Evolutionary conservation across 2,329 filamentous ascomycete genomes (phyloP).

Genomic region (Cercospora sp.): DNA sequence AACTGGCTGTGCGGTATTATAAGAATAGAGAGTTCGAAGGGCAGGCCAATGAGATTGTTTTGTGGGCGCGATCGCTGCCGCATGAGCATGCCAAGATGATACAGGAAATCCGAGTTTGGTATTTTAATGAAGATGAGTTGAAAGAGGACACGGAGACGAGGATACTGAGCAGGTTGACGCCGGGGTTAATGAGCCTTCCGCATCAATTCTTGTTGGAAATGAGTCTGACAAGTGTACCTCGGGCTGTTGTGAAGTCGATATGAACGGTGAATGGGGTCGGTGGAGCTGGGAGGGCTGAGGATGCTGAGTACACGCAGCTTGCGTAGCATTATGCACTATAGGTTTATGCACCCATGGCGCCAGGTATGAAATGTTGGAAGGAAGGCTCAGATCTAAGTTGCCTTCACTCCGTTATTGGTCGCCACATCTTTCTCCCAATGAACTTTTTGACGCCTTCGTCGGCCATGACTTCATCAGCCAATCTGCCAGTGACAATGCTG

Average conservation of each 20-base stretch:
- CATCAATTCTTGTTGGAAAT: background rate
- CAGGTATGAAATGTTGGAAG: background rate
- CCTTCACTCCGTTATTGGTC: constrained; percentile 37
- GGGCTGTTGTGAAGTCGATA: background rate
- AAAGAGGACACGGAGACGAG: background rate
- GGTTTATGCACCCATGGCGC: background rate
- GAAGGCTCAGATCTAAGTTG: background rate
- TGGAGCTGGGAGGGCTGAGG: background rate
- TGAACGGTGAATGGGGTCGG: background rate
- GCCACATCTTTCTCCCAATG: constrained; percentile 62
- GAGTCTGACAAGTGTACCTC: background rate
- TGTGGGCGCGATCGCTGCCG: background rate
- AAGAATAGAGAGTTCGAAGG: background rate
- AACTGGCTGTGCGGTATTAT: background rate
- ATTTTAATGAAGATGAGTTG: background rate
- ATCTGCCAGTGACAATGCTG: constrained; percentile 66
- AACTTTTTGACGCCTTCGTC: constrained; percentile 63
- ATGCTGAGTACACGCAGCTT: background rate
- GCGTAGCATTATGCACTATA: background rate
- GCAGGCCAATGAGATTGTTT: background rate
- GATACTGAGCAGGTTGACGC: background rate
- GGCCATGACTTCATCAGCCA: constrained; percentile 58
- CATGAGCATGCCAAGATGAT: background rate
- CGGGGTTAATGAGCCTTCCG: background rate
- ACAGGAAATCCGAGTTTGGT: background rate